Evolutionary conservation across 2,329 filamentous ascomycete species (phyloP), one percentile per base, ranked within the genome.

Genomic region (Diaporthe citri): DNA sequence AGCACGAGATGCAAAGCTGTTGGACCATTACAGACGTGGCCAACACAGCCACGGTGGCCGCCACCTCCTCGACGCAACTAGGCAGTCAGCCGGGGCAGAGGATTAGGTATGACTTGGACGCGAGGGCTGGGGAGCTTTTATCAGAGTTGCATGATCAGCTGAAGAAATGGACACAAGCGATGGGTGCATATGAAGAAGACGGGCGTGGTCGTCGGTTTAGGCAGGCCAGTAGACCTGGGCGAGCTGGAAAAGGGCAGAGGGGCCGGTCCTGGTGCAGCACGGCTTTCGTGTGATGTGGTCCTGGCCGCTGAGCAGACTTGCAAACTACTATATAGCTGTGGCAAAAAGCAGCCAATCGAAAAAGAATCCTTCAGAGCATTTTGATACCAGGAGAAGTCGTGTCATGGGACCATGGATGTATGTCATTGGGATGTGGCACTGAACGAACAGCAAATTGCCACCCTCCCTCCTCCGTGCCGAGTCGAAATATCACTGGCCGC

Each of bases 1-100:
- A 84, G 7, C 81, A 83, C 12, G 88, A 90, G 56, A 84, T 89
- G 15, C 80, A 80, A 5, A 83, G 82, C 59, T 87, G 85, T 56
- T 90, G 88, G 88, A 74, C 83, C 10, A 78, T 81, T 1, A 79
- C 80, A 4, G 79, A 78, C 4, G 78, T 79, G 2, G 80, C 75
- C 4, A 82, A 88, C 15, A 83, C 81, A 0, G 82, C 87, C 34
- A 85, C 82, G 73, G 83, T 82, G 4, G 84, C 85, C 6, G 82
- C 81, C 3, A 83, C 81, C 70, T 78, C 77, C 12, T 79, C 78
- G 17, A 80, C 79, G 15, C 79, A 81, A 9, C 74, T 79, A 6
- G 79, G 78, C 34, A 83, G 82, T 25, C 83, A 86, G 69, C 81
- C 82, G 5, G 82, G 81, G 2, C 83, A 83, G 72, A 85, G 84